Base-by-base conservation (phyloP, 306 rosid species). In the Quercus robur region DNA sequence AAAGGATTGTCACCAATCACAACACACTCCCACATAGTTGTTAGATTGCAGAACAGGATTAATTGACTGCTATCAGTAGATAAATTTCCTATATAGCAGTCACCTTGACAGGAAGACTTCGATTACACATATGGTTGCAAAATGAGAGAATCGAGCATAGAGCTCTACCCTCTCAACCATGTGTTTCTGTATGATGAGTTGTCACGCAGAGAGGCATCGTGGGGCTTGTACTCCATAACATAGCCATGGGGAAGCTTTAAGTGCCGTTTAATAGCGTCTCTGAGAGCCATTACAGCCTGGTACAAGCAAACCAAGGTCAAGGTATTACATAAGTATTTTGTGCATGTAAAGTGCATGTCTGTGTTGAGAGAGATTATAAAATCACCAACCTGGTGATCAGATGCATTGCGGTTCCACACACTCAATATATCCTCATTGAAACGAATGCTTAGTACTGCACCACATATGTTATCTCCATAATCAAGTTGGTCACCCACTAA, bases 151-250 rank as follows among this genome's bases (percentile, higher is more conserved):
- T 64, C 46, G 14, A 19, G 15, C 72, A 8, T 19, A 75, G 31
- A 38, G 56, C 28, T 75, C 85, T 87, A 94, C 68, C 98, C 98
- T 82, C 93, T 86, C 94, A 94, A 87, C 99, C 99, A 93, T 61
- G 99, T 91, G 88, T 94, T 94, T 77, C 99, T 86, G 85, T 93
- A 94, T 33, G 97, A 94, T 25, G 99, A 93, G 81, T 94, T 91
- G 84, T 94, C 99, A 20, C 93, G 90, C 81, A 94, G 88, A 51
- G 97, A 94, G 5, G 99, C 97, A 38, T 94, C 95, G 28, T 91
- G 97, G 20, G 95, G 93, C 89, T 93, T 94, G 91, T 94, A 94
- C 83, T 91, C 99, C 99, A 93, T 90, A 54, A 94, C 87, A 74
- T 94, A 94, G 85, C 94, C 73, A n/a, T 89, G 92, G 31, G 97